These are phyloP conservation scores for Chaetoscypha palmicola DNA, from an alignment of 2,329 filamentous ascomycete genomes.

Conservation along the genomic window DNA sequence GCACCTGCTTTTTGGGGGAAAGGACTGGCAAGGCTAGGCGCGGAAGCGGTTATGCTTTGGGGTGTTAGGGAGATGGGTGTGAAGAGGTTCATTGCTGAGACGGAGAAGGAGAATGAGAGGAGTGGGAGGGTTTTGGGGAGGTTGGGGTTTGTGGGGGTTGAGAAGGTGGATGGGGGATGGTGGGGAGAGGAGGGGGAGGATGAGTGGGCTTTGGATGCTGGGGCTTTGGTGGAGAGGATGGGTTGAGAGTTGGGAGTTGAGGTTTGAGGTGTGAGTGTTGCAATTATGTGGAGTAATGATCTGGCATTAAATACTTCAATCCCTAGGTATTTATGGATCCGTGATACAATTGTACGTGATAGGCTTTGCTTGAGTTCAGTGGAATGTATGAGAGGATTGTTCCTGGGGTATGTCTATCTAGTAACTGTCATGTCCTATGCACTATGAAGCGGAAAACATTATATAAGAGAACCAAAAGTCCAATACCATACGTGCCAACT, in stretches of 20 bases:
- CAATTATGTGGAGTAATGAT: too few species aligned
- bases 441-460: too few species aligned
- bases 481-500: too few species aligned
- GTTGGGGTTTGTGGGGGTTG: slow-evolving; percentile 17
- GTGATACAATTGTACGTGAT: too few species aligned
- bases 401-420: too few species aligned
- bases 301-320: too few species aligned
- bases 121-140: slow-evolving; percentile 24
- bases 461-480: too few species aligned
- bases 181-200: slow-evolving; percentile 1
- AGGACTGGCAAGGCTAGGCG: slow-evolving; percentile 23
- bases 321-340: too few species aligned
- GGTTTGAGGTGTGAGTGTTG: too few species aligned
- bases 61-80: slow-evolving; percentile 17
- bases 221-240: neutral
- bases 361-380: too few species aligned
- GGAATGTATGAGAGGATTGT: too few species aligned
- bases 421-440: too few species aligned
- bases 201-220: slow-evolving; percentile 3
- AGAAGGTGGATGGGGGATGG: neutral
- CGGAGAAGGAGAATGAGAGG: slow-evolving; percentile 21
- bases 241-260: neutral
- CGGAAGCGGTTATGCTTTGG: slow-evolving; percentile 24
- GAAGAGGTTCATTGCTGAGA: slow-evolving; percentile 23
- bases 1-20: slow-evolving; percentile 21